Base-by-base conservation (phyloP, 2,329 filamentous ascomycete genomes). In the Colletotrichum kahawae region DNA sequence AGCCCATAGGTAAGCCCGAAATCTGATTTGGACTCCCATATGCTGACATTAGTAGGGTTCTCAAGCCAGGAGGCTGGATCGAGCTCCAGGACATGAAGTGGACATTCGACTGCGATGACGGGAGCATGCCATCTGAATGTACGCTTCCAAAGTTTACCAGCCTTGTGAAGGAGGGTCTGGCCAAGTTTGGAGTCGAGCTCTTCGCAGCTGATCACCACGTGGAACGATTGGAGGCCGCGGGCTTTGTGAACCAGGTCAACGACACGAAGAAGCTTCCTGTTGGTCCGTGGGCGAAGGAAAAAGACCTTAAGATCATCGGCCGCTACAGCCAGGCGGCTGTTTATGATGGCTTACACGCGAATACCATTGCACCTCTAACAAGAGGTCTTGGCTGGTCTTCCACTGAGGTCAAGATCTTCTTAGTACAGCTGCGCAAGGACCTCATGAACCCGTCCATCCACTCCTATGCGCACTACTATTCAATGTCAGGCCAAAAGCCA, bases 161-260 rank as follows among this genome's bases (percentile, higher is more conserved):
- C 59, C 83, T 91, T 78, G 80, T 83, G 4, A 86, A 88, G 21
- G 88, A 87, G 0, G 91, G 90, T 1, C 92, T 92, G 75, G 82
- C 85, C 62, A 85, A 91, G 84, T 82, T 66, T 67, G 86, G 92
- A 0, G 81, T 82, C 0, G 86, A 90, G 78, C 81, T 84, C 3
- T 78, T 88, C 85, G 80, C 86, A 87, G 82, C 89, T 88, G 87
- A 84, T 1, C 84, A 83, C 29, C 88, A 88, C 77, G 80, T 83
- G 0, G 86, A 86, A 54, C 86, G 90, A 48, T 82, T 84, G 5
- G 84, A 86, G 24, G 84, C 88, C 65, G 91, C 90, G 78, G 86
- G 90, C 63, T 79, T 90, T 2, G 81, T 85, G 65, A 85, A 89
- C 88, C 82, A 78, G 24, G 79, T 70, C 4, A 21, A 51, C 5